These are phyloP conservation scores for Stachybotrys echinatus DNA, from an alignment of 2,329 filamentous ascomycete species.

Conservation along the genomic window DNA sequence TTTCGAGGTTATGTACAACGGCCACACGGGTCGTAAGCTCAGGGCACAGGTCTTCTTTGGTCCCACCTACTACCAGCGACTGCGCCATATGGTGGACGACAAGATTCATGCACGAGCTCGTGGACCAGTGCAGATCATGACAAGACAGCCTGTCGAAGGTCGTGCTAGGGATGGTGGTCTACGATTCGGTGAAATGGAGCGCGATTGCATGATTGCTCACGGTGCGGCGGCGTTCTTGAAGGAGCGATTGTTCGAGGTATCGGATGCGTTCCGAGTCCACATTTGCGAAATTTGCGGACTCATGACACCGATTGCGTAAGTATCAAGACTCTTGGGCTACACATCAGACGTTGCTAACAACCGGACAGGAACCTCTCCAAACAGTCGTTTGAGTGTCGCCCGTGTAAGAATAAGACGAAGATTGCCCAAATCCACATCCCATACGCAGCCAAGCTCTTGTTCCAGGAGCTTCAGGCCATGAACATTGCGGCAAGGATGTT, in stretches of 20 bases:
- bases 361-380: constrained; percentile 76
- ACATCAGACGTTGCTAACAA: constrained; percentile 1
- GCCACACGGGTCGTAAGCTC: constrained; percentile 91
- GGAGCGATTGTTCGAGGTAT: constrained; percentile 94
- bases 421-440: constrained; percentile 98
- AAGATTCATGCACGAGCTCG: constrained; percentile 99
- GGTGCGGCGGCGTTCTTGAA: constrained; percentile 95
- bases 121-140: constrained; percentile 95
- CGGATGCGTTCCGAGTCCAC: constrained; percentile 95
- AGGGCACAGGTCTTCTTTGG: constrained; percentile 94
- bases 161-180: constrained; percentile 96
- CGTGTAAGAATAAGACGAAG: constrained; percentile 98
- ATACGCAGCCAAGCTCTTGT: constrained; percentile 94
- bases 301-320: constrained; percentile 98
- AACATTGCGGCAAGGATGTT: constrained; percentile 98
- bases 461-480: constrained; percentile 97
- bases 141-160: constrained; percentile 94
- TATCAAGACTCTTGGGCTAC: constrained; percentile 21
- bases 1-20: constrained; percentile 98
- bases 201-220: constrained; percentile 99
- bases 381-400: constrained; percentile 91
- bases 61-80: constrained; percentile 96
- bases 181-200: constrained; percentile 99
- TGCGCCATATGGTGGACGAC: constrained; percentile 99
- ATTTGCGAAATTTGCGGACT: constrained; percentile 98